These are phyloP conservation scores for Colletotrichum shisoi DNA, from an alignment of 2,329 filamentous ascomycete species.

Conservation along the genomic window DNA sequence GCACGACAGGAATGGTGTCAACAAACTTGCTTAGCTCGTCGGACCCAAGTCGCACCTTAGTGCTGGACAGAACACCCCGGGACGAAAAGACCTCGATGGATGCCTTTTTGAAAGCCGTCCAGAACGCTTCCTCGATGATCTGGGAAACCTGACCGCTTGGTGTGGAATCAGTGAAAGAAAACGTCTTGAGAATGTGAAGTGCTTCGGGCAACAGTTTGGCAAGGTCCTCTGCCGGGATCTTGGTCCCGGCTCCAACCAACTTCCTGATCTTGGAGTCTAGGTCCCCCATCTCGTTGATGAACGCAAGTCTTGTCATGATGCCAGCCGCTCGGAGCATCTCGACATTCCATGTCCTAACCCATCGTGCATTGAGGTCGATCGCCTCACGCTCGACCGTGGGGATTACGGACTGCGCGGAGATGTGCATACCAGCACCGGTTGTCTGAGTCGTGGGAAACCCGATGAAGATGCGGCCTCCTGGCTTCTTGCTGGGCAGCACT, in stretches of 20 bases:
- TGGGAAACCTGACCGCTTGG: constrained; percentile 84
- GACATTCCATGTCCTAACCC: constrained; percentile 93
- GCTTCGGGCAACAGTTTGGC: constrained; percentile 77
- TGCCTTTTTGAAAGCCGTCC: constrained; percentile 84
- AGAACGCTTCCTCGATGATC: constrained; percentile 93
- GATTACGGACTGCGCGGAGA: constrained; percentile 94
- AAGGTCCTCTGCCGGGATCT: constrained; percentile 70
- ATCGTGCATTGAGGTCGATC: constrained; percentile 94
- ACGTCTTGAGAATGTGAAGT: constrained; percentile 84
- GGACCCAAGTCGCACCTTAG: constrained; percentile 78
- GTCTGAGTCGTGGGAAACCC: constrained; percentile 98
- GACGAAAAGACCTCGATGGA: constrained; percentile 89
- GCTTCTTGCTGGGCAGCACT: constrained; percentile 84
- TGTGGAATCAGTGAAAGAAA: constrained; percentile 88
- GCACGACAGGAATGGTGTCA: constrained; percentile 85
- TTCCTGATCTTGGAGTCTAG: constrained; percentile 69
- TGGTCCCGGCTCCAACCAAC: constrained; percentile 55
- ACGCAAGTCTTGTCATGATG: constrained; percentile 87
- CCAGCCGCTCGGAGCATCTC: constrained; percentile 92
- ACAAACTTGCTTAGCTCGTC: constrained; percentile 76
- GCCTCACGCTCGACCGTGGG: constrained; percentile 97
- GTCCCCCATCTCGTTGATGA: constrained; percentile 83
- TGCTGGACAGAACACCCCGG: constrained; percentile 83
- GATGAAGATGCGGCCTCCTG: constrained; percentile 88
- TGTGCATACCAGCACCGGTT: constrained; percentile 89